Evolutionary conservation across 2,329 filamentous ascomycete species (phyloP).

Genomic region (Zymoseptoria passerinii): DNA sequence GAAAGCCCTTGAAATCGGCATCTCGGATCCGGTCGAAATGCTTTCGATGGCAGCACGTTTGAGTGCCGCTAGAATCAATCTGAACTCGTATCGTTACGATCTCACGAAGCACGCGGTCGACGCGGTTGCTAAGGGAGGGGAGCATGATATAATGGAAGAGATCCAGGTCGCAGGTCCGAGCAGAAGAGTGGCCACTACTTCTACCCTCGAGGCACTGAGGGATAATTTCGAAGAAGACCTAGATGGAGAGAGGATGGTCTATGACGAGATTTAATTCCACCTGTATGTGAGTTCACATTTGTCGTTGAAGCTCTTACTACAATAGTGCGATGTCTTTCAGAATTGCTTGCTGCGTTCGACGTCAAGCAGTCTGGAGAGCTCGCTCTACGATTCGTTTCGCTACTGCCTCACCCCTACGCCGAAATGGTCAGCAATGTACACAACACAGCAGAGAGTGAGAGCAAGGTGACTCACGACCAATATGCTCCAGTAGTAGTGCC

Average conservation of each 20-base stretch:
- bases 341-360: no score
- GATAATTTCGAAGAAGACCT: no score
- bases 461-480: constrained; percentile 42
- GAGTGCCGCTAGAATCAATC: background rate
- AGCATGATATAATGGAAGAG: background rate
- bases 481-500: constrained; percentile 87
- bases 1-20: background rate
- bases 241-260: no score
- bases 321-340: no score
- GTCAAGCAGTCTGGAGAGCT: background rate
- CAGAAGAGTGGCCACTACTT: no score
- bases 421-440: background rate
- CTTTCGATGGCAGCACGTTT: background rate
- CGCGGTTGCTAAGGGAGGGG: no score
- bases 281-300: no score
- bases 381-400: background rate
- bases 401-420: background rate
- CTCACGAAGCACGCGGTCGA: background rate
- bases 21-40: background rate
- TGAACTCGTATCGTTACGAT: background rate
- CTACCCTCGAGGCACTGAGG: no score
- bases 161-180: background rate
- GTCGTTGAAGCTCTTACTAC: no score
- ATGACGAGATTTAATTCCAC: no score
- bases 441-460: background rate